Percentiles rank a stretch among this genome's conserved stretches.
These are phyloP conservation scores for Tarenaya hassleriana DNA, from an alignment of 345 rosid genomes.

Conservation along the genomic window DNA sequence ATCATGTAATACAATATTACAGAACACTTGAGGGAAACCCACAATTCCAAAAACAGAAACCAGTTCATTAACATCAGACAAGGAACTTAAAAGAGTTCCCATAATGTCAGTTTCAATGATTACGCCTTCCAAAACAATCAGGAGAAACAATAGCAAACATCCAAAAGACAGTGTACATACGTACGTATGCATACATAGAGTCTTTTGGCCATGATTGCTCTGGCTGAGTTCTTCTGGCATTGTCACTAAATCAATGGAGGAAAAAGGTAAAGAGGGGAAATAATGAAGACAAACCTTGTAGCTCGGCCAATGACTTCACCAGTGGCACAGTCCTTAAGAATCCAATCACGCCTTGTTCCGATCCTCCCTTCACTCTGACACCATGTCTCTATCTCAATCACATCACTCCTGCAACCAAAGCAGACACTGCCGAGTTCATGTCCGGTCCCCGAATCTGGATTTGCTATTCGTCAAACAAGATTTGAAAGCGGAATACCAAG, in stretches of 20 bases:
- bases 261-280: neutral
- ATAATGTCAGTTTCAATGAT: no score
- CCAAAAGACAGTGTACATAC: no score
- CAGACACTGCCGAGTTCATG: constrained; percentile 5
- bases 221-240: no score
- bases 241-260: no score
- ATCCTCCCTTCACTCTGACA: constrained; percentile 89
- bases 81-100: no score
- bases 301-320: constrained; percentile 89
- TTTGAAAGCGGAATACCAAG: constrained; percentile 46
- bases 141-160: no score
- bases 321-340: constrained; percentile 54
- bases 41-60: no score
- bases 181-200: no score
- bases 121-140: no score
- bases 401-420: constrained; percentile 70
- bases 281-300: constrained; percentile 44
- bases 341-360: constrained; percentile 96
- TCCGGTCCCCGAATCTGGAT: neutral
- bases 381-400: constrained; percentile 95
- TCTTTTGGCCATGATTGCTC: no score
- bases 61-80: no score
- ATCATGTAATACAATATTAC: constrained; percentile 17
- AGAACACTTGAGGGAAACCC: neutral
- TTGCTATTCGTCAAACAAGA: neutral